Percentiles rank a stretch among this genome's conserved stretches.
These are phyloP conservation scores for Penicillium goetzii DNA, from an alignment of 495 filamentous ascomycete species.

Conservation along the genomic window DNA sequence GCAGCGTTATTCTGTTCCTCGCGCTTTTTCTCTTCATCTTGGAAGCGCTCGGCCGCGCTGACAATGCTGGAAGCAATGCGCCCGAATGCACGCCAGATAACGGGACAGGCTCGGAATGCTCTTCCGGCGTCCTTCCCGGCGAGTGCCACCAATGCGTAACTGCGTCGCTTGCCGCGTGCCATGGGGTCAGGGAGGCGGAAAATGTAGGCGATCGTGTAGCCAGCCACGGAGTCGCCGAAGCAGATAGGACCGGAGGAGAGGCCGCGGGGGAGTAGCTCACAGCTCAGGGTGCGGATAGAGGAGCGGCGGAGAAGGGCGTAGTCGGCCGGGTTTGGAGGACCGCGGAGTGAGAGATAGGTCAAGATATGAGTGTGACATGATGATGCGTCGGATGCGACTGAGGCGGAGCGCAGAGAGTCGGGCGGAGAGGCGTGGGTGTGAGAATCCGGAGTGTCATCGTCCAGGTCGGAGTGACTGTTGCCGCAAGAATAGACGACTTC, in stretches of 20 bases:
- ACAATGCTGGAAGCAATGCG: slow-evolving; percentile 77
- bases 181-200: slow-evolving; percentile 88
- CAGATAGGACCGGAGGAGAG: slow-evolving; percentile 78
- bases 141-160: slow-evolving; percentile 87
- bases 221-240: slow-evolving; percentile 79
- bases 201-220: slow-evolving; percentile 91
- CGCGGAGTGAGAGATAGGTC: slow-evolving; percentile 84
- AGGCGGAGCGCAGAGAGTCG: slow-evolving; percentile 51
- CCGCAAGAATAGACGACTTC: slow-evolving; percentile 54
- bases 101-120: slow-evolving; percentile 74
- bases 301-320: slow-evolving; percentile 85
- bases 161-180: slow-evolving; percentile 81
- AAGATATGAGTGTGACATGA: slow-evolving; percentile 76
- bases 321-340: slow-evolving; percentile 72
- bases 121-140: slow-evolving; percentile 69
- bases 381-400: slow-evolving; percentile 46
- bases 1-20: slow-evolving; percentile 44
- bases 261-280: slow-evolving; percentile 79
- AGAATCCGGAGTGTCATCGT: slow-evolving; percentile 42
- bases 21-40: slow-evolving; percentile 51
- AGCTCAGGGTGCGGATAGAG: slow-evolving; percentile 82
- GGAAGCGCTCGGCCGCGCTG: slow-evolving; percentile 59
- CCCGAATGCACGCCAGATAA: slow-evolving; percentile 75
- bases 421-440: slow-evolving; percentile 47
- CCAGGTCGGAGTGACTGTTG: slow-evolving; percentile 43